Evolutionary conservation across 306 rosid genomes (phyloP), one percentile per base, ranked within the genome.

Genomic region (Pyrus bretschneideri): DNA sequence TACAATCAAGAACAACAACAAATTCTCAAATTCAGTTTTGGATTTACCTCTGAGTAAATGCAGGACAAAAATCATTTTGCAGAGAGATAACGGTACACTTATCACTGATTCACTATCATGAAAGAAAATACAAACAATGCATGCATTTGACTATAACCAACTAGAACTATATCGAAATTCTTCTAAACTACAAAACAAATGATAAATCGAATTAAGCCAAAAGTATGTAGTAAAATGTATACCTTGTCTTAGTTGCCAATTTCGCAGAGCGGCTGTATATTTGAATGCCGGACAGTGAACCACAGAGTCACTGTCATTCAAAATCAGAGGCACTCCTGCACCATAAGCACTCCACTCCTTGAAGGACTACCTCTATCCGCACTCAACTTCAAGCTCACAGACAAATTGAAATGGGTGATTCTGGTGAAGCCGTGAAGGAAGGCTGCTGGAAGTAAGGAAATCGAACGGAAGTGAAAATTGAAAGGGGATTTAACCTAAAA

Each of bases 251-350:
- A 33, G 84, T 70, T 29, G 90, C 68, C 15, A 88, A 78, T 68
- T 88, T 88, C 78, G 4, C 33, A 73, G 85, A 59, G 71, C 79
- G 78, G 35, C 79, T 81, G 76, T 89, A 91, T 81, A 93, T 91
- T 82, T 93, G 98, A 74, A 93, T 87, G 46, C 93, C 98, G 67
- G 98, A 93, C 25, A 93, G 85, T 93, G 98, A 79, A 89, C 87
- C 45, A 93, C 93, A 73, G 85, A 79, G 60, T 89, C 92, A 35
- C 82, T 85, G 73, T 85, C 93, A 77, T 93, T 23, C 23, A 23
- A 23, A 23, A 23, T 23, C 23, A 23, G 23, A 23, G 23, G 23
- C 23, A 23, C 23, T 23, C 23, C 23, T 23, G 23, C 23, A 23
- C 23, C 23, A 23, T 23, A 23, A 23, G 23, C 23, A 23, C 23